Evolutionary conservation across 257 asterid genomes (phyloP).

Genomic region (Ilex asprella): DNA sequence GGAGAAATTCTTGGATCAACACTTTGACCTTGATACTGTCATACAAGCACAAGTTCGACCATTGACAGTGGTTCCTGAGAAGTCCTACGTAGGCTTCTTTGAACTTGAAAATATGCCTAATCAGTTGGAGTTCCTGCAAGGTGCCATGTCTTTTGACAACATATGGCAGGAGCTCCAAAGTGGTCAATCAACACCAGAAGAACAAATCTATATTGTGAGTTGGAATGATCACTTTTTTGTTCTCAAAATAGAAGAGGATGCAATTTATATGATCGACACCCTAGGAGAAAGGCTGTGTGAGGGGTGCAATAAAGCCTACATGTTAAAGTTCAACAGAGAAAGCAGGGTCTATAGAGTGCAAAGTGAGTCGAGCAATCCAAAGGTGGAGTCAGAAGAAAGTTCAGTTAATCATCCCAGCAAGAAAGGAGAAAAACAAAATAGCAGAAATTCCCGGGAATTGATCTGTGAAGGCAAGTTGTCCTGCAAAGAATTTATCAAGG

Average conservation of each 20-base stretch:
- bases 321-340: slow-evolving; percentile 11
- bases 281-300: slow-evolving; percentile 16
- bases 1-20: slow-evolving; percentile 11
- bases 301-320: slow-evolving; percentile 14
- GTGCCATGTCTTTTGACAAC: slow-evolving; percentile 17
- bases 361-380: not conserved
- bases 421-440: not conserved
- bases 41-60: slow-evolving; percentile 10
- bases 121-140: slow-evolving; percentile 11
- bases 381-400: not conserved
- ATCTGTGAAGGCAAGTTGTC: not conserved
- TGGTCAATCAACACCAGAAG: not conserved
- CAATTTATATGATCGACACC: slow-evolving; percentile 11
- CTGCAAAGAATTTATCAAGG: slow-evolving; percentile 1
- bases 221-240: slow-evolving; percentile 17
- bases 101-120: slow-evolving; percentile 9
- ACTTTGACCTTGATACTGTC: slow-evolving; percentile 16
- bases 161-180: slow-evolving; percentile 13
- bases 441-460: not conserved
- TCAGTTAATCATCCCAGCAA: not conserved
- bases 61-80: slow-evolving; percentile 9
- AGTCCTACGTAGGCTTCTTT: slow-evolving; percentile 15
- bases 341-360: too few relatives aligned
- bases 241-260: slow-evolving; percentile 11
- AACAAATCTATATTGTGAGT: slow-evolving; percentile 7